phyloP scores from a whole-genome alignment of 257 asterid genomes.

The Plantago ovata region DNA sequence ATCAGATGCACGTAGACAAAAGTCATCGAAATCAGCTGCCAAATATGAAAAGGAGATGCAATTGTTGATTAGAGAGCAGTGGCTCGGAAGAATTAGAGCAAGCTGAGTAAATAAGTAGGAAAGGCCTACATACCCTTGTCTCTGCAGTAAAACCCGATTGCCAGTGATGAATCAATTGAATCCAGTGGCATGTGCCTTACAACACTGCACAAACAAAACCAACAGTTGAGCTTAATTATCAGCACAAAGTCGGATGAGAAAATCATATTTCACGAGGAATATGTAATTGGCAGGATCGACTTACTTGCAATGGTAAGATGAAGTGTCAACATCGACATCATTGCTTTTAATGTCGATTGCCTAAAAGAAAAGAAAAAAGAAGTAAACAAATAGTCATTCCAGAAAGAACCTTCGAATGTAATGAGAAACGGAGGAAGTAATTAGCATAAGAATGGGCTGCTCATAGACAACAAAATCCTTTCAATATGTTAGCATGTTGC shows the following conservation, averaged over 20 bases:
- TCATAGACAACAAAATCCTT: too few relatives aligned
- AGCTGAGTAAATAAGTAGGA: conserved; percentile 1
- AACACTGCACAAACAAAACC: conserved; percentile 39
- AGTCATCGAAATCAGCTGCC: conserved; percentile 87
- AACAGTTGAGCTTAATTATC: conserved; percentile 12
- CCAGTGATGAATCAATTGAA: conserved; percentile 84
- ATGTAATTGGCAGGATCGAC: conserved; percentile 16
- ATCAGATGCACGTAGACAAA: conserved; percentile 61
- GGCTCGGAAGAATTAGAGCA: background rate
- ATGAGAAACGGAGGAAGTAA: too few relatives aligned
- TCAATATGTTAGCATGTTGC: too few relatives aligned
- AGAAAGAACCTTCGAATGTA: too few relatives aligned
- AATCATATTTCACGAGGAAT: conserved; percentile 1
- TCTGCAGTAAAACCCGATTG: conserved; percentile 80
- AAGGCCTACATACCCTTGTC: conserved; percentile 37
- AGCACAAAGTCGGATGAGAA: conserved; percentile 4
- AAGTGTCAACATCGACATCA: conserved; percentile 52
- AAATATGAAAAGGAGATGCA: conserved; percentile 10
- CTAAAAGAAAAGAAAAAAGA: conserved; percentile 37
- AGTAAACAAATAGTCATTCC: background rate
- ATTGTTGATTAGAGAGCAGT: conserved; percentile 2
- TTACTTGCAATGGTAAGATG: conserved; percentile 90
- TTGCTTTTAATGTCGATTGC: conserved; percentile 56
- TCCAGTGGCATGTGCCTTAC: conserved; percentile 73
- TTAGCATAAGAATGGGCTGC: too few relatives aligned